Evolutionary conservation across 345 rosid species (phyloP).

Genomic region (Eucalyptus viminalis): DNA sequence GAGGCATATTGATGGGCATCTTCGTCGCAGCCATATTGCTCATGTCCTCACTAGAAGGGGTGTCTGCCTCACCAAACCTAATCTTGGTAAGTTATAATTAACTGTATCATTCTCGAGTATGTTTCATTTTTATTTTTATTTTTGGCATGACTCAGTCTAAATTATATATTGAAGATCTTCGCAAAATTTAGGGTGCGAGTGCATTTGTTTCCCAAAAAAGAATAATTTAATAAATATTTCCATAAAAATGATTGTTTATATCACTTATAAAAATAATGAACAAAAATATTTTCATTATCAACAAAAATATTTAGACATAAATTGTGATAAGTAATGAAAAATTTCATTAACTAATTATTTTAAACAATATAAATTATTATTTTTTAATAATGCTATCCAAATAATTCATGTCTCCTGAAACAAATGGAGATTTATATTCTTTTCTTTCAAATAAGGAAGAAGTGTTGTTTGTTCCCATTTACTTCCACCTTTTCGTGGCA

Average conservation of each 20-base stretch:
- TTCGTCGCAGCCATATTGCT: neutral
- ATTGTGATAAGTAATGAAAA: neutral
- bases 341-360: neutral
- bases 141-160: neutral
- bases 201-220: neutral
- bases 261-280: neutral
- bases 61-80: neutral
- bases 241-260: neutral
- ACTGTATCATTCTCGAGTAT: neutral
- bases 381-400: neutral
- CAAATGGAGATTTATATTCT: neutral
- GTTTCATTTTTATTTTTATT: neutral
- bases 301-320: neutral
- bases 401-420: neutral
- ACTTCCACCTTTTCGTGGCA: too few relatives aligned
- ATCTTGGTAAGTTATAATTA: neutral
- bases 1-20: neutral
- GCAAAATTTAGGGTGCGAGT: neutral
- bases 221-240: neutral
- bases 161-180: neutral
- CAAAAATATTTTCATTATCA: neutral
- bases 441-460: neutral
- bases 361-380: neutral
- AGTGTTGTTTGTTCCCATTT: neutral
- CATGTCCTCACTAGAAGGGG: neutral